These are phyloP conservation scores for Thielaviopsis punctulata DNA, from an alignment of 2,329 filamentous ascomycete genomes.

Conservation along the genomic window DNA sequence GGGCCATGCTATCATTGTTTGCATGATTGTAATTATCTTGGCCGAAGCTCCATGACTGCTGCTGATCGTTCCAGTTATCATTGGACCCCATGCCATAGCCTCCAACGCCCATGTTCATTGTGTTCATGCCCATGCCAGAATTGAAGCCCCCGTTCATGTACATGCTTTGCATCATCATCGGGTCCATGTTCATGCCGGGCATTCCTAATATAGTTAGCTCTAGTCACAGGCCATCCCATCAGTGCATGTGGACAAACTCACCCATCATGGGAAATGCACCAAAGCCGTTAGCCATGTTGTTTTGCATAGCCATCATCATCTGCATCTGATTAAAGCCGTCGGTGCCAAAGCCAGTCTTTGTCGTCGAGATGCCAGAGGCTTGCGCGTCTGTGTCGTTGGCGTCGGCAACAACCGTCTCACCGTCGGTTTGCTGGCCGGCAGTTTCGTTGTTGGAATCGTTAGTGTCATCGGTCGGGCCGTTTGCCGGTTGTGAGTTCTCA, in stretches of 20 bases:
- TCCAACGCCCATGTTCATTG: constrained; percentile 41
- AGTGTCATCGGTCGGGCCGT: background rate
- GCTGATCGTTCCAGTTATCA: constrained; percentile 66
- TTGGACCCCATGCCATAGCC: constrained; percentile 52
- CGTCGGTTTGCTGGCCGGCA: background rate
- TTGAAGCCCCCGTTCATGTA: constrained; percentile 62
- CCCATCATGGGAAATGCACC: constrained; percentile 67
- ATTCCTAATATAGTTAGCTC: constrained; percentile 36
- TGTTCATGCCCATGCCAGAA: constrained; percentile 51
- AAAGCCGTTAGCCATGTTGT: constrained; percentile 43
- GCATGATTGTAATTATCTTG: constrained; percentile 80
- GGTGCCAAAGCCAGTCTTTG: constrained; percentile 41
- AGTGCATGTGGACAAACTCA: constrained; percentile 34
- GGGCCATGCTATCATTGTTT: constrained; percentile 67
- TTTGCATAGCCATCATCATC: constrained; percentile 63
- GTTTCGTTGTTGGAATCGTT: background rate
- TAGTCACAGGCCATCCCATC: no score
- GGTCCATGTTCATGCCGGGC: constrained; percentile 73
- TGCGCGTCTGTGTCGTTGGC: constrained; percentile 17
- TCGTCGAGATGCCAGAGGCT: constrained; percentile 15
- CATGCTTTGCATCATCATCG: constrained; percentile 56
- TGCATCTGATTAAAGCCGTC: constrained; percentile 63
- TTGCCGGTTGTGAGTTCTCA: background rate
- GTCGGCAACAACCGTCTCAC: constrained; percentile 9
- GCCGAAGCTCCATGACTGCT: constrained; percentile 60